Base-by-base conservation (phyloP, 192 early-diverging fungal species). In the Coemansia sp. region DNA sequence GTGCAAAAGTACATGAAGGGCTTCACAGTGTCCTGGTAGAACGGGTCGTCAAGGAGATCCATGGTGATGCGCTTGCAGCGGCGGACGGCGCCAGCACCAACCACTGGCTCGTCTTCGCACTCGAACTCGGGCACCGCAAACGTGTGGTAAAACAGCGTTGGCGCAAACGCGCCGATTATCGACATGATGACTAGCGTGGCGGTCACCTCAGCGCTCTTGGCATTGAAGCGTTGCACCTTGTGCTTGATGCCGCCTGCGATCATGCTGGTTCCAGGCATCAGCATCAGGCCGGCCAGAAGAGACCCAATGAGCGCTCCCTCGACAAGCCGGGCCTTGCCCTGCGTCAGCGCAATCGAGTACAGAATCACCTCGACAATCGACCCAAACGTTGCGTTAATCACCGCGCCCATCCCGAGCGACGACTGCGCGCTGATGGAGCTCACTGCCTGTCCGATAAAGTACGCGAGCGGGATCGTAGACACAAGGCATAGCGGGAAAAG, bases 361-460 rank as follows among this genome's bases (percentile, higher is more conserved):
- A 99, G 85, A 55, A 97, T 93, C 58, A 97, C 91, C 77, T 98
- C 96, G 64, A 98, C 91, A 34, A 98, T 96, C 32, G 88, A 90
- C 36, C 96, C 97, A 75, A 99, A 99, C 0, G 97, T 96, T 4
- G 97, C 97, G 75, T 99, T 99, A 72, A 97, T 92, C 40, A 96
- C 95, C 0, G 95, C 92, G 23, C 95, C 97, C 69, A 99, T 74
- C 17, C 93, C 97, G 63, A 95, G 76, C 43, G 89, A 90, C 10
- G 94, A 93, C 74, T 97, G 94, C 9, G 95, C 93, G 14, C 95
- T 95, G 76, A 99, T 96, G 17, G 92, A 93, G n/a, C 92, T 90
- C 22, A 99, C 95, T 3, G 91, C 93, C 89, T 92, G 94, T 5
- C 97, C 97, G 72, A 99, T 97, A 76, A 97, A 95, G 73, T 96